phyloP scores from a whole-genome alignment of 2,329 filamentous ascomycete genomes.

The Fusarium miscanthi region DNA sequence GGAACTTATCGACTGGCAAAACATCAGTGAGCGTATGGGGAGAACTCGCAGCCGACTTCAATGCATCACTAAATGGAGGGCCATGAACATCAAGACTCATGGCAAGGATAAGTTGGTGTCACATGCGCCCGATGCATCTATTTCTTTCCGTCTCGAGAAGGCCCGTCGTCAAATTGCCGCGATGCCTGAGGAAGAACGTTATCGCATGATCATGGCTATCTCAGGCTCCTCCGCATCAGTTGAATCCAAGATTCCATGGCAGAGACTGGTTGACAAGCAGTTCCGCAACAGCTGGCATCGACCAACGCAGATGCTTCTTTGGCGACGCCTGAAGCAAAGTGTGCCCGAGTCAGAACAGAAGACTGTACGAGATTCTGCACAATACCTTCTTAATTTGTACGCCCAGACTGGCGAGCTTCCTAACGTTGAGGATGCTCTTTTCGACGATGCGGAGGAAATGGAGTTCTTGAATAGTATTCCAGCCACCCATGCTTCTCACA shows the following conservation, averaged over 20 bases:
- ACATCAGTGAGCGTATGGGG: constrained; percentile 71
- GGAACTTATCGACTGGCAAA: constrained; percentile 71
- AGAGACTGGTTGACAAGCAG: constrained; percentile 54
- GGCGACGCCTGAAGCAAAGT: constrained; percentile 52
- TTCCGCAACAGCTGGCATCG: constrained; percentile 55
- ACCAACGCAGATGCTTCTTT: constrained; percentile 52
- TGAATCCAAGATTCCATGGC: constrained; percentile 64
- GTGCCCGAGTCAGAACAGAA: constrained; percentile 49
- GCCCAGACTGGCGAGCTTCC: constrained; percentile 50
- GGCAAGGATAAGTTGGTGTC: constrained; percentile 50
- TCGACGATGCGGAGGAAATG: constrained; percentile 50
- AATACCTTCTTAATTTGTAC: constrained; percentile 51
- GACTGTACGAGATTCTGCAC: constrained; percentile 51
- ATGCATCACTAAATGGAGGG: constrained; percentile 75
- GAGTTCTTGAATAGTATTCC: constrained; percentile 44
- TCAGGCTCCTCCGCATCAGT: constrained; percentile 52
- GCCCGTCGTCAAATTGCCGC: constrained; percentile 55
- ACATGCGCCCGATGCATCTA: constrained; percentile 47
- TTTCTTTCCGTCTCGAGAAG: constrained; percentile 57
- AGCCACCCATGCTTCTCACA: constrained; percentile 12
- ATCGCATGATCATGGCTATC: constrained; percentile 57
- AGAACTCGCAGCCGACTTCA: constrained; percentile 72
- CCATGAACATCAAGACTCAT: constrained; percentile 52
- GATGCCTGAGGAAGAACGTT: constrained; percentile 59
- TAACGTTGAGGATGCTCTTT: constrained; percentile 47